These are phyloP conservation scores for Suhomyces bribrorum DNA, from an alignment of 1,139 yeast species.

Conservation along the genomic window DNA sequence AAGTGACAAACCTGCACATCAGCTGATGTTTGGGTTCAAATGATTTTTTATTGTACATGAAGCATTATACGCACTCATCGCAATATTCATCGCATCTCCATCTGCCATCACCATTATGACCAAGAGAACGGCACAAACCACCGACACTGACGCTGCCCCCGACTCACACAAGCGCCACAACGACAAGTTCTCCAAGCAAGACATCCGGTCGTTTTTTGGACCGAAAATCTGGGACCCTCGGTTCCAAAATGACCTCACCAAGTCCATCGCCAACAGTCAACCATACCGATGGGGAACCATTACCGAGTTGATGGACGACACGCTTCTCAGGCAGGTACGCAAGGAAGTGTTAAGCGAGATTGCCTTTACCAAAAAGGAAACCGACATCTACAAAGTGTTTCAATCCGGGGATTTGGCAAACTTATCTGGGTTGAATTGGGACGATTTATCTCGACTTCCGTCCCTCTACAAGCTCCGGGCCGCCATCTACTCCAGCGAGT, in stretches of 20 bases:
- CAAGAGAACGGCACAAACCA: slow-evolving; percentile 6
- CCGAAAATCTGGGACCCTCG: slow-evolving; percentile 52
- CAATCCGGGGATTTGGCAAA: slow-evolving; percentile 97
- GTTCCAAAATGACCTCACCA: slow-evolving; percentile 43
- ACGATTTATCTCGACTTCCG: slow-evolving; percentile 72
- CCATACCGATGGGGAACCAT: slow-evolving; percentile 94
- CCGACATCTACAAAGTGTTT: slow-evolving; percentile 92
- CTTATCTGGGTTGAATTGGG: slow-evolving; percentile 77
- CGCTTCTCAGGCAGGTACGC: slow-evolving; percentile 73
- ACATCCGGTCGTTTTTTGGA: slow-evolving; percentile 54
- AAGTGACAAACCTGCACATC: too few relatives aligned
- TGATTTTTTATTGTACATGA: too few relatives aligned
- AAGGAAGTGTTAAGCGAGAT: slow-evolving; percentile 80
- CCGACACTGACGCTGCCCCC: slow-evolving; percentile 7
- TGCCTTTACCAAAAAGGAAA: slow-evolving; percentile 91
- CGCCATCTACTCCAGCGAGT: slow-evolving; percentile 82
- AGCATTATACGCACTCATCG: too few relatives aligned
- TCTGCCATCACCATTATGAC: slow-evolving; percentile 6
- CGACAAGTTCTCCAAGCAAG: slow-evolving; percentile 29
- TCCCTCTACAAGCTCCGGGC: slow-evolving; percentile 75
- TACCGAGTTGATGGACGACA: slow-evolving; percentile 69
- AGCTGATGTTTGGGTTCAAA: too few relatives aligned
- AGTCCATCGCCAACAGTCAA: slow-evolving; percentile 50
- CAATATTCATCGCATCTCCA: not conserved
- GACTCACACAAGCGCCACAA: slow-evolving; percentile 22